Conservation (phyloP, 2,329 filamentous ascomycete species). For the Aspergillus neotritici region DNA sequence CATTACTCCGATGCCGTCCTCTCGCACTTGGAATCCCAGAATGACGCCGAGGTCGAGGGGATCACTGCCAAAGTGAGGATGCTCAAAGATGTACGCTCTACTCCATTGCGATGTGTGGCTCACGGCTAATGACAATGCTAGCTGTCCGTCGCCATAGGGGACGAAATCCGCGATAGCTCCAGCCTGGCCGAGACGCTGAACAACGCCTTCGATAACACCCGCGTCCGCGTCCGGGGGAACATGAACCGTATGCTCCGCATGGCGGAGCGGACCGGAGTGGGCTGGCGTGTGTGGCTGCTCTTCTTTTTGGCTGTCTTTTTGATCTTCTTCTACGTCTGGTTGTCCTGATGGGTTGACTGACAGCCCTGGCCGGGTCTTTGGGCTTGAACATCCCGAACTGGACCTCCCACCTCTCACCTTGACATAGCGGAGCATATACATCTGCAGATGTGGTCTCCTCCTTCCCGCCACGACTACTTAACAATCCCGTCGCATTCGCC, state of each 20-base stretch:
- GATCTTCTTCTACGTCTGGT: conserved; percentile 88
- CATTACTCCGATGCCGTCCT: conserved; percentile 91
- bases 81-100: conserved; percentile 70
- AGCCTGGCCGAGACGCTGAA: conserved; percentile 84
- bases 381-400: no score
- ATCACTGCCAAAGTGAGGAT: conserved; percentile 84
- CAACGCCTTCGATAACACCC: conserved; percentile 81
- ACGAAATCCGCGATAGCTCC: conserved; percentile 87
- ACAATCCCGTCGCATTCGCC: no score
- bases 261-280: conserved; percentile 89
- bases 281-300: conserved; percentile 87
- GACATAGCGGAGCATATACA: no score
- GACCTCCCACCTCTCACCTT: no score
- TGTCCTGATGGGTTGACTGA: conserved; percentile 53
- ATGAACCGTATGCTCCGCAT: conserved; percentile 97
- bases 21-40: conserved; percentile 91
- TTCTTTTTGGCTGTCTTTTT: conserved; percentile 81
- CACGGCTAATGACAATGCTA: conserved; percentile 31
- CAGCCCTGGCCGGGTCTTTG: no score
- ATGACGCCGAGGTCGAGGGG: conserved; percentile 83
- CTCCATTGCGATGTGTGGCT: not conserved
- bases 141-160: conserved; percentile 89
- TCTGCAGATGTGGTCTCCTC: no score
- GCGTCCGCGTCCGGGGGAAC: conserved; percentile 74
- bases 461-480: no score